phyloP scores from a whole-genome alignment of 257 asterid species.

The Fraxinus quadrangulata region DNA sequence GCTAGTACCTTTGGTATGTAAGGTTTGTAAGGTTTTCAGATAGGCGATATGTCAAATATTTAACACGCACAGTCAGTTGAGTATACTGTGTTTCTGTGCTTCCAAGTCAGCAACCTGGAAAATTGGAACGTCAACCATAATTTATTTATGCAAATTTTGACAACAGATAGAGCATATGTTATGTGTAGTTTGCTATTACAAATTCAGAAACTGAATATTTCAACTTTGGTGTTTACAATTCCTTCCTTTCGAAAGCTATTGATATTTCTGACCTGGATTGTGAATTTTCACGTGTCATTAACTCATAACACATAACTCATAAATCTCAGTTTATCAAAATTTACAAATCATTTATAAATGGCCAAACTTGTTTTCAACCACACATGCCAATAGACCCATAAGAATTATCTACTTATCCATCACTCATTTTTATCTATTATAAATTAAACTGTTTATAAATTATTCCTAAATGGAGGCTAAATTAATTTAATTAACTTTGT shows the following conservation, averaged over 20 bases:
- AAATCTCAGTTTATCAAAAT: too few relatives aligned
- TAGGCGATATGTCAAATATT: background rate
- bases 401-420: too few relatives aligned
- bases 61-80: background rate
- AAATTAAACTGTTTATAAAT: too few relatives aligned
- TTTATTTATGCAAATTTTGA: background rate
- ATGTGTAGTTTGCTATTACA: background rate
- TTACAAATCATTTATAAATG: too few relatives aligned
- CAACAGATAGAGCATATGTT: background rate
- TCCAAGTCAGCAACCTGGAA: background rate
- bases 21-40: background rate
- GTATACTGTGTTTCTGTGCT: background rate
- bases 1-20: background rate
- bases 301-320: too few relatives aligned
- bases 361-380: too few relatives aligned
- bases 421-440: too few relatives aligned
- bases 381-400: too few relatives aligned
- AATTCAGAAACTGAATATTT: background rate
- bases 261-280: background rate
- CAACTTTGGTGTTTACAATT: background rate
- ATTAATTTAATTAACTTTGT: too few relatives aligned
- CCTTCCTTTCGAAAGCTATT: background rate
- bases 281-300: background rate
- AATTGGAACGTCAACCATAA: background rate
- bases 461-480: too few relatives aligned